phyloP scores from a whole-genome alignment of 2,329 filamentous ascomycete species.

The Drechslera avenae region DNA sequence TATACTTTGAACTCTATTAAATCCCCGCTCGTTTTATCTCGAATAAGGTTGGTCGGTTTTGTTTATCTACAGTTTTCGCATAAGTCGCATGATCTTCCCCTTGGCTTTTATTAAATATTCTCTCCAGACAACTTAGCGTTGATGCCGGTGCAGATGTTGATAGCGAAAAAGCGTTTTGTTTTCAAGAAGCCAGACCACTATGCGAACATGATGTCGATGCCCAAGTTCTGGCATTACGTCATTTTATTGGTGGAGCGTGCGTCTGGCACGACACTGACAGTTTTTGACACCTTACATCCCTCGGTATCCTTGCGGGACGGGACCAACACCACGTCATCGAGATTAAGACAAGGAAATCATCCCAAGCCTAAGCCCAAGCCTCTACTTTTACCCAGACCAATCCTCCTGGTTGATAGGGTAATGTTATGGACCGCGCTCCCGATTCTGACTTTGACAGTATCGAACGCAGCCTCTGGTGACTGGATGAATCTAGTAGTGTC shows the following conservation, averaged over 20 bases:
- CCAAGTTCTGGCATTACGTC: background rate
- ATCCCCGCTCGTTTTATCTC: too few species aligned
- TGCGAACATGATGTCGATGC: too few species aligned
- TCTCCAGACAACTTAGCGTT: too few species aligned
- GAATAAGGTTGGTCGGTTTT: too few species aligned
- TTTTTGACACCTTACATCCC: slow-evolving; percentile 10
- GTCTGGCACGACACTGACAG: slow-evolving; percentile 2
- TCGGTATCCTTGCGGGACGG: background rate
- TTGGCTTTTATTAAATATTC: too few species aligned
- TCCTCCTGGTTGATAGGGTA: slow-evolving; percentile 30
- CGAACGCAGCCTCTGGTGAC: slow-evolving; percentile 40
- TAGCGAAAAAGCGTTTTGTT: too few species aligned
- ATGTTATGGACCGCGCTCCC: slow-evolving; percentile 50
- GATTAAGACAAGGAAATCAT: slow-evolving; percentile 11
- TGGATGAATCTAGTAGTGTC: slow-evolving; percentile 27
- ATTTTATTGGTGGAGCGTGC: slow-evolving; percentile 10
- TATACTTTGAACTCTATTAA: too few species aligned
- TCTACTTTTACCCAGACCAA: slow-evolving; percentile 16
- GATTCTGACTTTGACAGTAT: slow-evolving; percentile 55
- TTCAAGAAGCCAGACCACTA: too few species aligned
- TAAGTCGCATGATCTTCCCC: background rate
- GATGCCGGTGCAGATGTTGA: background rate
- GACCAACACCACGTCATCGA: slow-evolving; percentile 12
- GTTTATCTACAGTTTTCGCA: too few species aligned
- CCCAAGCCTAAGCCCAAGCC: slow-evolving; percentile 27